Evolutionary conservation across 2,329 filamentous ascomycete species (phyloP), one percentile per base, ranked within the genome.

Genomic region (Polytolypa hystricis): DNA sequence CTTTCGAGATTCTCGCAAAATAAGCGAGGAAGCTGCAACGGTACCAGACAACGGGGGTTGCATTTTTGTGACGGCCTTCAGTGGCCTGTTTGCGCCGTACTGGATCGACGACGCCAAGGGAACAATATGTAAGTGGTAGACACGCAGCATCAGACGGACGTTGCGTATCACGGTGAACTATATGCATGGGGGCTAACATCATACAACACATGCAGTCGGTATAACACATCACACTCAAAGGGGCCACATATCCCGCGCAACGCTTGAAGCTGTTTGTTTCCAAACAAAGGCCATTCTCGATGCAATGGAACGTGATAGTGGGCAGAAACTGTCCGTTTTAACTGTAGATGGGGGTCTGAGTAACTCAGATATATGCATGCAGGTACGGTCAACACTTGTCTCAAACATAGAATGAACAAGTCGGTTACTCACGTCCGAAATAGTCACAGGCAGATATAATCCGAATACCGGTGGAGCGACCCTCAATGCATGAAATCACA

Each of bases 101-200:
- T 94, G 86, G 86, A 89, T 93, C 43, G 85, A 93, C 54, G 84
- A 93, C 61, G 85, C 85, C 14, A 81, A 86, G 57, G 86, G 86
- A 41, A 93, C 86, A 4, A 76, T 91, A 38, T 42, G 20, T 37
- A 41, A 33, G 40, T 42, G 29, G 16, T 29, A 27, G 16, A 28
- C 16, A 16, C 14, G 21, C 12, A 32, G 26, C 25, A 7, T 25
- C n/a, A 7, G 7, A n/a, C 21, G 21, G 21, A 7, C n/a, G 7
- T 25, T n/a, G 7, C 21, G 21, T 25, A 25, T 25, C n/a, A n/a
- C n/a, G n/a, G n/a, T 45, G 40, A 47, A 18, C 14, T 11, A 33
- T 16, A 33, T 27, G 19, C 7, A 10, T 29, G 12, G 9, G 23
- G 25, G 17, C 25, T 18, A 29, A n/a, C 16, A 27, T 15, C 20